Conservation (phyloP, 2,329 filamentous ascomycete genomes). For the Trichothecium sympodiale region DNA sequence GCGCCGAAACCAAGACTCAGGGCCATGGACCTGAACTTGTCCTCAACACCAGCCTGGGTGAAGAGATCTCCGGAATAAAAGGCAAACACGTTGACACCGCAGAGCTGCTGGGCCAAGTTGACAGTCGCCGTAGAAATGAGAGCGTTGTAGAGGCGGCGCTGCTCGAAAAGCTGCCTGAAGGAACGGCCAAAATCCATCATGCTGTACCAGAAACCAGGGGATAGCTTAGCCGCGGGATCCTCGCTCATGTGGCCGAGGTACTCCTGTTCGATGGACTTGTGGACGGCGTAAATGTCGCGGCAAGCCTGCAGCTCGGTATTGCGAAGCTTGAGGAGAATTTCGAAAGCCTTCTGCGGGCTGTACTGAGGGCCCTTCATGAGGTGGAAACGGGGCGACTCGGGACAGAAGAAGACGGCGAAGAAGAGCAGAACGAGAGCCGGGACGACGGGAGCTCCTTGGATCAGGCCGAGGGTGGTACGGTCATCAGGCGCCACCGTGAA, state of each 20-base stretch:
- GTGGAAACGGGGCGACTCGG: conserved; percentile 30
- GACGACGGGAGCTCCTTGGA: conserved; percentile 26
- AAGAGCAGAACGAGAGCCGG: conserved; percentile 23
- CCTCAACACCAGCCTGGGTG: conserved; percentile 10
- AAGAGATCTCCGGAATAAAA: conserved; percentile 30
- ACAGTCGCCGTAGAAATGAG: conserved; percentile 19
- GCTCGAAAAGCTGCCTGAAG: conserved; percentile 15
- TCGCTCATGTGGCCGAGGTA: conserved; percentile 11
- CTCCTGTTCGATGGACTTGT: conserved; percentile 21
- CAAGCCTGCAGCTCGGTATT: conserved; percentile 30
- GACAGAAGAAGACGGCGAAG: conserved; percentile 23
- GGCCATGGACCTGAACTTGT: conserved; percentile 10
- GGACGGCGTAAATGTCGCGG: conserved; percentile 27
- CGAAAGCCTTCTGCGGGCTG: conserved; percentile 23
- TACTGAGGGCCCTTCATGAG: conserved; percentile 26
- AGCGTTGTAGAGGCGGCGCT: conserved; percentile 18
- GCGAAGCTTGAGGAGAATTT: conserved; percentile 21
- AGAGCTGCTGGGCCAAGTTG: conserved; percentile 20
- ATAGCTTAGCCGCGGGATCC: conserved; percentile 10
- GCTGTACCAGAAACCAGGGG: conserved; percentile 16
- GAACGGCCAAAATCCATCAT: conserved; percentile 16
- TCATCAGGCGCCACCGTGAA: conserved; percentile 15
- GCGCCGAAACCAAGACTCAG: conserved; percentile 23
- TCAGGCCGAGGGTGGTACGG: conserved; percentile 15
- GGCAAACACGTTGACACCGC: conserved; percentile 27